Evolutionary conservation across 768 basidiomycete species (phyloP), one percentile per base, ranked within the genome.

Genomic region (Suillus subaureus): DNA sequence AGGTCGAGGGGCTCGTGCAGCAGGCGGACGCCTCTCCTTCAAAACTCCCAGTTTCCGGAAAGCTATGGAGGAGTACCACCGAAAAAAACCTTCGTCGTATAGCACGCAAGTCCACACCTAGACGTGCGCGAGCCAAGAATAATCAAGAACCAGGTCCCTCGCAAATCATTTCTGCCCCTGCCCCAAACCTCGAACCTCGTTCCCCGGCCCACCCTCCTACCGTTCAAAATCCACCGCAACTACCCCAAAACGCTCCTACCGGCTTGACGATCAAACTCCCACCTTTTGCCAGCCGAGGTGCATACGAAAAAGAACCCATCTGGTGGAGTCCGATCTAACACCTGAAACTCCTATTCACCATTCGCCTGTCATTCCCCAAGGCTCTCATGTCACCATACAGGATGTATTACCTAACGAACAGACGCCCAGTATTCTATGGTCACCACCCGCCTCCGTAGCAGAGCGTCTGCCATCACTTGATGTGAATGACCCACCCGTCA

Each of bases 1-100:
- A 39, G 16, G 54, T 61, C 16, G 49, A 62, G 18, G 12, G 28
- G n/a, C 64, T 65, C 51, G 51, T 23, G 15, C 47, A 35, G 33
- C 61, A 55, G 13, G 35, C 42, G n/a, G 55, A 64, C 3, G 35
- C 54, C 6, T 55, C 54, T 37, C 33, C 54, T 33, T 6, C 2
- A 2, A 55, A 55, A 35, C 6, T 55, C 1, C 54, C 54, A 35
- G 21, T n/a, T n/a, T 33, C 21, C 21, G 33, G 33, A 33, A 55
- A 55, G 21, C 21, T 55, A n/a, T 55, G 54, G 54, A 55, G 54
- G 33, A 55, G 54, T 35, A 55, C 21, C 54, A n/a, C 11, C 21
- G 54, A 55, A 55, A 55, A 55, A 35, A 55, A 55, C 12, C 21
- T 55, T n/a, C 54, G 54, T 55, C 31, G 54, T 13, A 55, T 55